These are phyloP conservation scores for Pholiota adiposa DNA, from an alignment of 1,284 basidiomycete species.

Conservation along the genomic window DNA sequence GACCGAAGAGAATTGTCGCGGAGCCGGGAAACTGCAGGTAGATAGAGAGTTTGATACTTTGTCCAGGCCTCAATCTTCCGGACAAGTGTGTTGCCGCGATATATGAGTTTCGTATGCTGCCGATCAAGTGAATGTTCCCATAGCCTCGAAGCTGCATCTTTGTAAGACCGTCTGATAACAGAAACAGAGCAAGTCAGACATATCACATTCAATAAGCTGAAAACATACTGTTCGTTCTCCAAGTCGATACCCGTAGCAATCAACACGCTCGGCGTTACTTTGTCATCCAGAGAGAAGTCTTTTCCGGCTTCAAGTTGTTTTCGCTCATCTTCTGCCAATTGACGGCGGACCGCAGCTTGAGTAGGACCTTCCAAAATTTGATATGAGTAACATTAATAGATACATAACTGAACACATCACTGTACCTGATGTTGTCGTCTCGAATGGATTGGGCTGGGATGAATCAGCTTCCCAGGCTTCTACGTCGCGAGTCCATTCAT, in stretches of 20 bases:
- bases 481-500: conserved; percentile 20
- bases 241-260: conserved; percentile 20
- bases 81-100: neutral
- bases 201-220: neutral
- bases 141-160: neutral
- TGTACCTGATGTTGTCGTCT: conserved; percentile 11
- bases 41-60: neutral
- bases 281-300: conserved; percentile 7
- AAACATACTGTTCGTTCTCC: conserved; percentile 21
- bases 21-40: neutral
- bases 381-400: neutral
- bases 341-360: conserved; percentile 8
- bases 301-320: conserved; percentile 1
- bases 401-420: neutral
- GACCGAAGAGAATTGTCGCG: neutral
- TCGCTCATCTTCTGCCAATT: conserved; percentile 20
- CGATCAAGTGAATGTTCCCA: conserved; percentile 17
- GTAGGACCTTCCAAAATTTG: conserved; percentile 9
- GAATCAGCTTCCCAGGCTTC: conserved; percentile 25
- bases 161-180: too few species aligned
- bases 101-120: conserved; percentile 13
- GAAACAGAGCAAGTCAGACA: too few species aligned
- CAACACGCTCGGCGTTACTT: conserved; percentile 6
- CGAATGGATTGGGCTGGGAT: conserved; percentile 20
- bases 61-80: neutral